Evolutionary conservation across 345 rosid genomes (phyloP).

Genomic region (Eucalyptus viminalis): DNA sequence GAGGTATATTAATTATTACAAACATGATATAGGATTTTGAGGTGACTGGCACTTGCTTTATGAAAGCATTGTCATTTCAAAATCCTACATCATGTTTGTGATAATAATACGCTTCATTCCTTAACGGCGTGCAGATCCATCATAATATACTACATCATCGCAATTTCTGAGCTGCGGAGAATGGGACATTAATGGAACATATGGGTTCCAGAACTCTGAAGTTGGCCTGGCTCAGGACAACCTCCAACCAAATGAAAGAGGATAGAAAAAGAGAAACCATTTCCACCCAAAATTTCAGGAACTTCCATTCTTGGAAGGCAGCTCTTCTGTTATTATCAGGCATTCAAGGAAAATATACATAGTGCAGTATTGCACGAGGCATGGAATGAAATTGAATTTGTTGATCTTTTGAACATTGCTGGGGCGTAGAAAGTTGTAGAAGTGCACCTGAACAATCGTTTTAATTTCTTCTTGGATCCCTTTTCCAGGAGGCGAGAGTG

Average conservation of each 20-base stretch:
- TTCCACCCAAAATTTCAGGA: background rate
- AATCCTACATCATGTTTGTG: background rate
- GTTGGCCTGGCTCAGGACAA: background rate
- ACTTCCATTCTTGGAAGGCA: background rate
- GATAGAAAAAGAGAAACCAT: background rate
- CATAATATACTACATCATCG: background rate
- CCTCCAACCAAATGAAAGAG: background rate
- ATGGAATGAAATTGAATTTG: background rate
- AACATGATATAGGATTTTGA: background rate
- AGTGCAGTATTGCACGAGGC: background rate
- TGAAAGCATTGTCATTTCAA: background rate
- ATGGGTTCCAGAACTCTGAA: background rate
- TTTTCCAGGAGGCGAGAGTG: slow-evolving; percentile 65
- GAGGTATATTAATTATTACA: background rate
- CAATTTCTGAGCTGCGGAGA: background rate
- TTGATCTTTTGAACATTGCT: background rate
- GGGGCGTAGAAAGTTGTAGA: background rate
- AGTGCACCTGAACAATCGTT: background rate
- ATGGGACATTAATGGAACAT: background rate
- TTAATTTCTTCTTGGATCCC: background rate
- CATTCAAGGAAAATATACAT: background rate
- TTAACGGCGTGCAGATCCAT: background rate
- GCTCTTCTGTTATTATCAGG: background rate
- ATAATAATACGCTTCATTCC: background rate
- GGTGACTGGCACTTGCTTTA: background rate